phyloP scores from a whole-genome alignment of 352 stramenopile species.

The Pythium utonaiense region DNA sequence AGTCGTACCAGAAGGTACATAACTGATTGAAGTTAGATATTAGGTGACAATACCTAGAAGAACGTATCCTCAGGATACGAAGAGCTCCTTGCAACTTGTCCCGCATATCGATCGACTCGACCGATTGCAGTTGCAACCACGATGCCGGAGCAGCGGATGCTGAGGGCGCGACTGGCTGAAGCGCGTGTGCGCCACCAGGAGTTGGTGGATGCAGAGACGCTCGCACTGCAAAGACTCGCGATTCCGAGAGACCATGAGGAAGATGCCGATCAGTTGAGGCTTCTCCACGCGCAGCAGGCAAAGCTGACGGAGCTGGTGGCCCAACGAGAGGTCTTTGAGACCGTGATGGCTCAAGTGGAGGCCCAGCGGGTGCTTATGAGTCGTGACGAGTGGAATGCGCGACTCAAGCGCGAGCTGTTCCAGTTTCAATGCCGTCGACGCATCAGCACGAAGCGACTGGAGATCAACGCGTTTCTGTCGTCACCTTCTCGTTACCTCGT shows the following conservation, averaged over 20 bases:
- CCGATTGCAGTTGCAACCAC: too few species aligned
- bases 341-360: neutral
- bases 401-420: neutral
- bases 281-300: neutral
- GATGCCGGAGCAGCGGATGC: neutral
- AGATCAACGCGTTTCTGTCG: neutral
- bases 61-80: too few species aligned
- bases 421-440: neutral
- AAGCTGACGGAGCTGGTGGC: neutral
- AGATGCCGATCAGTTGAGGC: neutral
- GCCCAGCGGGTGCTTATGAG: neutral
- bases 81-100: too few species aligned
- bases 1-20: too few species aligned
- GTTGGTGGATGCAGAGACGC: neutral
- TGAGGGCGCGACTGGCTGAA: neutral
- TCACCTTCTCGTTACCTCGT: neutral
- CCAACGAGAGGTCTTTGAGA: neutral
- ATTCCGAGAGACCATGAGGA: neutral
- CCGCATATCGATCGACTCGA: too few species aligned
- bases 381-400: neutral
- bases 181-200: neutral
- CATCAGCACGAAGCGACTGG: neutral
- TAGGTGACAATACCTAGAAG: too few species aligned
- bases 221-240: neutral
- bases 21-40: too few species aligned